Percentiles rank a stretch among this genome's conserved stretches.
Evolutionary conservation across 78 protist species (phyloP).

Genomic region (Dictyostelium intermedium): DNA sequence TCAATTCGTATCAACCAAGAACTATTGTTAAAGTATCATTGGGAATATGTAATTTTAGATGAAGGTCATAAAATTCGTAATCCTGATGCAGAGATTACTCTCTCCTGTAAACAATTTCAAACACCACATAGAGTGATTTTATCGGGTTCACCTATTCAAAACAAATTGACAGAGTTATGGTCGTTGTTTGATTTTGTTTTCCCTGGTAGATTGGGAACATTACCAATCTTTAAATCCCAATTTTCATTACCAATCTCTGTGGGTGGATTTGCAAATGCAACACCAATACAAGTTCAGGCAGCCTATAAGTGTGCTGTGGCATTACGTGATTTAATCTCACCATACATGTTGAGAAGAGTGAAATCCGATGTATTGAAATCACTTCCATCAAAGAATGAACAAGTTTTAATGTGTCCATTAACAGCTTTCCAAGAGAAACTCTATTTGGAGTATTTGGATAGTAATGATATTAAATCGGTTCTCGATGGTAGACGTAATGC

Average conservation of each 20-base stretch:
- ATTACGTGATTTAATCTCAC: constrained; percentile 91
- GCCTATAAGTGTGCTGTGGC: constrained; percentile 93
- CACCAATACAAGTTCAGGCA: constrained; percentile 78
- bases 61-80: constrained; percentile 99
- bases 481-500: constrained; percentile 58
- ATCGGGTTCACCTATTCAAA: constrained; percentile 98
- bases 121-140: constrained; percentile 94
- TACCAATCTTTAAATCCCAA: constrained; percentile 67
- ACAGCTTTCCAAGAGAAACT: constrained; percentile 87
- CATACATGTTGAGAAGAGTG: constrained; percentile 94
- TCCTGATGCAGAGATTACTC: constrained; percentile 95
- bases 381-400: constrained; percentile 95
- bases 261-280: constrained; percentile 92
- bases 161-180: constrained; percentile 98
- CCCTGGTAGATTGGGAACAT: constrained; percentile 96
- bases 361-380: constrained; percentile 88
- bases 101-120: constrained; percentile 87
- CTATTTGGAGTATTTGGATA: constrained; percentile 85
- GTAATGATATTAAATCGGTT: constrained; percentile 51
- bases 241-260: constrained; percentile 91
- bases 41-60: constrained; percentile 95
- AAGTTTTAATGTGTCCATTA: constrained; percentile 94
- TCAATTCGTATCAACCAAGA: constrained; percentile 55
- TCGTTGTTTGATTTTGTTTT: constrained; percentile 98
- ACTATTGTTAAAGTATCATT: constrained; percentile 36